Evolutionary conservation across 768 basidiomycete species (phyloP).

Genomic region (Leccinum boreale): DNA sequence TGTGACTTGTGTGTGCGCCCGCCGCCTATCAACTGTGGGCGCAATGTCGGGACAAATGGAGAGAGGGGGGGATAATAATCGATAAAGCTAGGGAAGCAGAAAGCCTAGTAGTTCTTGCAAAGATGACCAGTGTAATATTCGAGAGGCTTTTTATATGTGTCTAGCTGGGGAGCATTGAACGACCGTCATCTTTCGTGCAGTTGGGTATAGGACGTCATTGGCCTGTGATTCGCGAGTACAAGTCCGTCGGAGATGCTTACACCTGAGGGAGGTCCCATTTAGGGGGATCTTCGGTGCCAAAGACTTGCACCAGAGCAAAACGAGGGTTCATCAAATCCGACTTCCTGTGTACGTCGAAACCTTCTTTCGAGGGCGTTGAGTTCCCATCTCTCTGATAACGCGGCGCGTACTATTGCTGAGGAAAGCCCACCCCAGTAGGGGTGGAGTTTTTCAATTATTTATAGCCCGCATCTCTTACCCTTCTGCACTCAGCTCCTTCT

Average conservation of each 20-base stretch:
- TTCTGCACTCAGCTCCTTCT: not conserved
- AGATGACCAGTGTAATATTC: too few relatives aligned
- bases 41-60: not conserved
- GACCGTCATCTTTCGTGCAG: too few relatives aligned
- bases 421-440: not conserved
- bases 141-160: too few relatives aligned
- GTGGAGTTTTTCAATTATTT: not conserved
- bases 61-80: not conserved
- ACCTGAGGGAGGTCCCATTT: not conserved
- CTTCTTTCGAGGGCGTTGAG: conserved; percentile 2
- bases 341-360: not conserved
- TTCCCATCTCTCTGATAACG: not conserved
- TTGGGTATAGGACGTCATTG: not conserved
- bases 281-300: not conserved
- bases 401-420: not conserved
- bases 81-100: not conserved
- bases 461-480: not conserved
- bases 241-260: too few relatives aligned
- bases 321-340: not conserved
- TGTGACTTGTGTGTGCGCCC: not conserved
- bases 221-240: too few relatives aligned
- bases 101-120: too few relatives aligned
- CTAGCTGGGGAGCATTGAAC: too few relatives aligned
- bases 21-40: not conserved
- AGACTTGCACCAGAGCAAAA: not conserved